phyloP scores from a whole-genome alignment of 1,139 yeast species.

The Hemisphaericaspora xylofermentans region DNA sequence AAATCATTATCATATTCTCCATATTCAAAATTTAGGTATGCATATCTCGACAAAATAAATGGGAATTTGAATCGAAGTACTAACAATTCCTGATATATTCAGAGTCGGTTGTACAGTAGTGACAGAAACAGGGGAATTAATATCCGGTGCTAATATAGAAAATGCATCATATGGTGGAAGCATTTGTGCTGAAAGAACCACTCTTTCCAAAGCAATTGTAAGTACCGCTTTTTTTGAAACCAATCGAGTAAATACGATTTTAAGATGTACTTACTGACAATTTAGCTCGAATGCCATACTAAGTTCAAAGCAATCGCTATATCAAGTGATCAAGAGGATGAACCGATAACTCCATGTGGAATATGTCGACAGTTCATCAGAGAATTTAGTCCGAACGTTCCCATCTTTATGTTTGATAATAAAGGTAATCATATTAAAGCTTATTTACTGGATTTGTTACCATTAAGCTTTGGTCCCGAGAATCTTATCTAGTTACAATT shows the following conservation, averaged over 20 bases:
- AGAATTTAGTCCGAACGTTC: conserved; percentile 60
- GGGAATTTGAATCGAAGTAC: too few relatives aligned
- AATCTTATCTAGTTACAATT: conserved; percentile 31
- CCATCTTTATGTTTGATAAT: conserved; percentile 60
- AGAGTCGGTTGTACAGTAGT: conserved; percentile 82
- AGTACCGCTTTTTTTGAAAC: too few relatives aligned
- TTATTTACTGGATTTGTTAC: conserved; percentile 64
- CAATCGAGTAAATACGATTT: too few relatives aligned
- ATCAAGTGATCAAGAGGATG: conserved; percentile 54
- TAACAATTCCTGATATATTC: too few relatives aligned
- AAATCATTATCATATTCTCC: conserved; percentile 67
- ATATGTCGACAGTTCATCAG: conserved; percentile 87
- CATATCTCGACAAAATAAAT: too few relatives aligned
- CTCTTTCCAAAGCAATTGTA: conserved; percentile 66
- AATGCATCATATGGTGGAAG: conserved; percentile 90
- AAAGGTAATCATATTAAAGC: conserved; percentile 46
- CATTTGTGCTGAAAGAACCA: conserved; percentile 88
- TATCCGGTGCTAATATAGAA: conserved; percentile 85
- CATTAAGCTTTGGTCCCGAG: conserved; percentile 86
- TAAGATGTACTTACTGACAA: conserved; percentile 9
- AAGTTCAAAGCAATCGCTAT: conserved; percentile 67
- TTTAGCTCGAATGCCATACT: conserved; percentile 42
- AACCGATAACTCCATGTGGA: conserved; percentile 85
- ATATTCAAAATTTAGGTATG: conserved; percentile 71
- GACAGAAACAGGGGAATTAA: conserved; percentile 46